Evolutionary conservation across 1,284 basidiomycete genomes (phyloP).

Genomic region (Boletus coffeatus): DNA sequence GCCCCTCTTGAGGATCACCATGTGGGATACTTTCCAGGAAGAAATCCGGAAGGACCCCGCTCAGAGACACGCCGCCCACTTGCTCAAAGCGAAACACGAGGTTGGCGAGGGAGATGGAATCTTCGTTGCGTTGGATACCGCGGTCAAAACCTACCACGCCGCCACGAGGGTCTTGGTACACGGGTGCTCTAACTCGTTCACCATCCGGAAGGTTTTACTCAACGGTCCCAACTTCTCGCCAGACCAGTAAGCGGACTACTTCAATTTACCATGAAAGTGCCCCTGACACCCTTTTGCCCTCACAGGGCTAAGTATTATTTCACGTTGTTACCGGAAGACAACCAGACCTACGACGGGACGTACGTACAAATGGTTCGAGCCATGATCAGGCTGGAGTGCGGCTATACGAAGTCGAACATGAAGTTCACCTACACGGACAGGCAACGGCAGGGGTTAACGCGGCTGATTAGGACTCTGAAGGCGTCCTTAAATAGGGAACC

Average conservation of each 20-base stretch:
- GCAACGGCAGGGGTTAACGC: not conserved
- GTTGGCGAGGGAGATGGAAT: not conserved
- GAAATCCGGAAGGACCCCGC: not conserved
- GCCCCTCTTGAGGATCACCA: not conserved
- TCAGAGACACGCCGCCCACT: not conserved
- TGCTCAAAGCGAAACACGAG: not conserved
- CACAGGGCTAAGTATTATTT: not conserved
- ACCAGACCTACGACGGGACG: not conserved
- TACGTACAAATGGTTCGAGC: slow-evolving; percentile 8
- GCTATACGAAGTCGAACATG: too few relatives aligned
- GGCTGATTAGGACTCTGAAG: not conserved
- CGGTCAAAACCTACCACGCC: not conserved
- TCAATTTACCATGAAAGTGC: too few relatives aligned
- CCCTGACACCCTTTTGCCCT: not conserved
- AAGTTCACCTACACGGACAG: not conserved
- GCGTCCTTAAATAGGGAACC: not conserved
- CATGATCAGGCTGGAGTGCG: slow-evolving; percentile 2
- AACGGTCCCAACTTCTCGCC: slow-evolving; percentile 4
- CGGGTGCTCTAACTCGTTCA: not conserved
- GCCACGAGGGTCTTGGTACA: not conserved
- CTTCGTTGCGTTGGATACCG: not conserved
- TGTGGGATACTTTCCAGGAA: not conserved
- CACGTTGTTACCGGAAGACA: not conserved
- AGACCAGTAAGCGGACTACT: slow-evolving; percentile 1
- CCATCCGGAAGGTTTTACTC: not conserved